These are phyloP conservation scores for Nicotiana sylvestris DNA, from an alignment of 257 asterid genomes.

Conservation along the genomic window DNA sequence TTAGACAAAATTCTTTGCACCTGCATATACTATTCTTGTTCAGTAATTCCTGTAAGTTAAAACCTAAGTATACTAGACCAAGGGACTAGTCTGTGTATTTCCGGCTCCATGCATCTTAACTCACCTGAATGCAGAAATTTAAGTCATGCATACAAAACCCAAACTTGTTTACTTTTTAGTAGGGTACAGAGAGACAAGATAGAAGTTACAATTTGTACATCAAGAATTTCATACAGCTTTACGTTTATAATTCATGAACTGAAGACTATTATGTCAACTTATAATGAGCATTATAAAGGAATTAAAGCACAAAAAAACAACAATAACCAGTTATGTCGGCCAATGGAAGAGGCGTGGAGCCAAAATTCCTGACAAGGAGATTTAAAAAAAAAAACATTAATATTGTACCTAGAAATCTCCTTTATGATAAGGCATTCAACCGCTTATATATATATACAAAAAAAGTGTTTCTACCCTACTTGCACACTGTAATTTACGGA, in stretches of 20 bases:
- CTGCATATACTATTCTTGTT: slow-evolving; percentile 3
- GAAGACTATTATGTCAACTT: neutral
- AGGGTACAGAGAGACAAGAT: neutral
- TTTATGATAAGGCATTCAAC: neutral
- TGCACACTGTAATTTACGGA: neutral
- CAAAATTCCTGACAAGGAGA: neutral
- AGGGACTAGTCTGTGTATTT: neutral
- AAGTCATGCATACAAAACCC: no score
- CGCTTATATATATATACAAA: neutral
- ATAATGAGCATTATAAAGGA: neutral
- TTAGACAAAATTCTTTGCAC: neutral
- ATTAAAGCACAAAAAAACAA: neutral
- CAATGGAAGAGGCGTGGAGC: neutral
- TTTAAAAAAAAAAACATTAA: neutral
- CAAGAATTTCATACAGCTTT: neutral
- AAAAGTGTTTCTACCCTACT: neutral
- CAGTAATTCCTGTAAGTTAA: neutral
- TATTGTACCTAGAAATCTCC: neutral
- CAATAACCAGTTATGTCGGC: neutral
- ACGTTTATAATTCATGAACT: neutral
- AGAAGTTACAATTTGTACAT: neutral
- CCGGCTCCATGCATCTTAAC: neutral
- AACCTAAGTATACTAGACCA: neutral
- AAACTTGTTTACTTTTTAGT: neutral
- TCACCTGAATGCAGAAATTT: no score